Evolutionary conservation across 2,329 filamentous ascomycete species (phyloP), one percentile per base, ranked within the genome.

Genomic region (Eutypella sp.): DNA sequence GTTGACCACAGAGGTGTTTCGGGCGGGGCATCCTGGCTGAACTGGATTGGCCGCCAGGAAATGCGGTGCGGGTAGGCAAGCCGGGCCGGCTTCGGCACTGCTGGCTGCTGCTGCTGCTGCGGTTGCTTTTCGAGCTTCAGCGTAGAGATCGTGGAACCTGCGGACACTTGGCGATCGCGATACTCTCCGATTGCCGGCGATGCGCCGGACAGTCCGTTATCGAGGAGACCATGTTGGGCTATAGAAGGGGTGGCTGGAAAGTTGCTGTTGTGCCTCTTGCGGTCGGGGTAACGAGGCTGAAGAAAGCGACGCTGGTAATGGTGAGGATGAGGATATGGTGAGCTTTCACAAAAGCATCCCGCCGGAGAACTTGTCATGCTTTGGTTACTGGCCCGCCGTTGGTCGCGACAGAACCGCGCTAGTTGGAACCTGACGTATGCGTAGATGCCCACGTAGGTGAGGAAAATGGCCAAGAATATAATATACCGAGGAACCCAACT

Each of bases 401-500:
- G 62, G 27, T 57, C 55, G 37, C 47, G 48, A 19, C 62, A 64
- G 44, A 73, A 73, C 3, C 67, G 62, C 3, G 60, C 62, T 57
- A 75, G 69, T 27, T 69, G 60, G 10, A 67, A 63, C 18, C 69
- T 66, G 7, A 90, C 81, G 52, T 88, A 85, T 10, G 79, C 58
- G 59, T 90, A 90, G n/a, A 90, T 82, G 6, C 77, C 78, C 20
- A 78, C 68, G 41, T 89, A 88, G 2, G 87, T 77, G 23, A 72
- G 62, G 27, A 88, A 66, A 51, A 91, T 85, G 22, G 76, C 68
- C 8, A 75, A 58, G 52, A 86, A 79, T 42, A 89, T 82, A 29
- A 87, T 53, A 52, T 89, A 89, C 41, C 87, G 76, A 29, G 87
- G 87, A 7, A 87, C 74, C 87, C 87, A 92, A 47, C 78, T 78